phyloP scores from a whole-genome alignment of 495 filamentous ascomycete species.

The Neurospora discreta region DNA sequence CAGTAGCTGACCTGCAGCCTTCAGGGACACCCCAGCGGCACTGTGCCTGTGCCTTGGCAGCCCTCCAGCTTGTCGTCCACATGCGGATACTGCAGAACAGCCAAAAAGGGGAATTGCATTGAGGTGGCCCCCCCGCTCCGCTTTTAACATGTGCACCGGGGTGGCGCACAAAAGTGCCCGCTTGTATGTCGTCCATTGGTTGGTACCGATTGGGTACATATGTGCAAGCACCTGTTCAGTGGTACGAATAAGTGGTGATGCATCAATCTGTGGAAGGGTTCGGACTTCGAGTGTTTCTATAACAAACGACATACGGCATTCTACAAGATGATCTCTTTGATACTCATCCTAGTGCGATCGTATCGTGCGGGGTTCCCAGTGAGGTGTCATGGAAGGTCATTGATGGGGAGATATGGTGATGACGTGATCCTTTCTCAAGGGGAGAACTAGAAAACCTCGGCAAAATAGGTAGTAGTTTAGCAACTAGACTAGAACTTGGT shows the following conservation, averaged over 20 bases:
- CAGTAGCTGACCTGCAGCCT: background rate
- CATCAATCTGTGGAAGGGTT: background rate
- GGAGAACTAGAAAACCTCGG: background rate
- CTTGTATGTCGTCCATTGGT: background rate
- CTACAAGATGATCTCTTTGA: background rate
- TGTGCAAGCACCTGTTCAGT: background rate
- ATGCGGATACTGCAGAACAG: background rate
- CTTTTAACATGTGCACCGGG: background rate
- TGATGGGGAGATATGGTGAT: background rate
- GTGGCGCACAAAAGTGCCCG: background rate
- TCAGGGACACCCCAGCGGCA: background rate
- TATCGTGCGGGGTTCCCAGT: background rate
- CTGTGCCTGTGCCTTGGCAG: background rate
- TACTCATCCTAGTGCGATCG: background rate
- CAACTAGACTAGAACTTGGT: background rate
- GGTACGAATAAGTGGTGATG: background rate
- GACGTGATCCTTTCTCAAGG: background rate
- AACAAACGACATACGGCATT: background rate
- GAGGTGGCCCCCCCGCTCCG: background rate
- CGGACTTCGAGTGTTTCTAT: background rate
- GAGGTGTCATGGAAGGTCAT: background rate
- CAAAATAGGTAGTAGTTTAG: background rate
- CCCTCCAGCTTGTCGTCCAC: background rate
- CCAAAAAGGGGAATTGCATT: background rate
- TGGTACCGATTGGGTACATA: background rate